phyloP scores from a whole-genome alignment of 2,329 filamentous ascomycete genomes.

The Trichoderma gracile region DNA sequence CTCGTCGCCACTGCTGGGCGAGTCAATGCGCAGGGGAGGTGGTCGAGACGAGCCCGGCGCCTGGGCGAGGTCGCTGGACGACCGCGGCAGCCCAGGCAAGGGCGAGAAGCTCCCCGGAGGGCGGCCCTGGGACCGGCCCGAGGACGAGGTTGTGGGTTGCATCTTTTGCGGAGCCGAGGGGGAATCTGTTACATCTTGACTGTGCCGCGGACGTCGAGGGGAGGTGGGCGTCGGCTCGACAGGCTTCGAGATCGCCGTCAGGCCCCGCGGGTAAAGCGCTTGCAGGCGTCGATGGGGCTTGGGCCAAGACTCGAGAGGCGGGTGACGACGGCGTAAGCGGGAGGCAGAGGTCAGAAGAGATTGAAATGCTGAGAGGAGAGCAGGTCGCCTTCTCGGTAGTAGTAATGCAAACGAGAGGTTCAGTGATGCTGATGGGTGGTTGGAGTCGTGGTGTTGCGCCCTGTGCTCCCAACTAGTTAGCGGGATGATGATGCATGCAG shows the following conservation, averaged over 20 bases:
- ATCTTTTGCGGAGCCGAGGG: slow-evolving; percentile 42
- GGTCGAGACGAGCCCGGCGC: slow-evolving; percentile 34
- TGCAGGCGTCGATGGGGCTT: neutral
- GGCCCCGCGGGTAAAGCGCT: neutral
- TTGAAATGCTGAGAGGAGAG: too few species aligned
- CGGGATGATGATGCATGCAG: too few species aligned
- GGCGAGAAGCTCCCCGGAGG: slow-evolving; percentile 60
- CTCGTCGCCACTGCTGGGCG: slow-evolving; percentile 35
- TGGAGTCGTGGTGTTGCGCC: too few species aligned
- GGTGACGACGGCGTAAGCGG: neutral
- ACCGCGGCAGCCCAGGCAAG: slow-evolving; percentile 42
- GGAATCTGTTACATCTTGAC: slow-evolving; percentile 48
- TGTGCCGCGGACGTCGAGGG: neutral
- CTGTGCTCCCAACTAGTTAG: too few species aligned
- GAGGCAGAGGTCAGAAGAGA: neutral
- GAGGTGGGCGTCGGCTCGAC: neutral
- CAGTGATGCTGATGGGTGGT: too few species aligned
- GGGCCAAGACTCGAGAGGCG: neutral
- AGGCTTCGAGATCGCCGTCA: slow-evolving; percentile 5
- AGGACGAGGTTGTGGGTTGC: slow-evolving; percentile 43
- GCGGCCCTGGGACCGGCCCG: slow-evolving; percentile 45
- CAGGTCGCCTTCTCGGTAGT: too few species aligned
- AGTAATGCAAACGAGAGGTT: too few species aligned
- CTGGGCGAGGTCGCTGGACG: slow-evolving; percentile 32
- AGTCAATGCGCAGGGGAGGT: slow-evolving; percentile 40